Base-by-base conservation (phyloP, 2,329 filamentous ascomycete species). In the Penicillium palitans region DNA sequence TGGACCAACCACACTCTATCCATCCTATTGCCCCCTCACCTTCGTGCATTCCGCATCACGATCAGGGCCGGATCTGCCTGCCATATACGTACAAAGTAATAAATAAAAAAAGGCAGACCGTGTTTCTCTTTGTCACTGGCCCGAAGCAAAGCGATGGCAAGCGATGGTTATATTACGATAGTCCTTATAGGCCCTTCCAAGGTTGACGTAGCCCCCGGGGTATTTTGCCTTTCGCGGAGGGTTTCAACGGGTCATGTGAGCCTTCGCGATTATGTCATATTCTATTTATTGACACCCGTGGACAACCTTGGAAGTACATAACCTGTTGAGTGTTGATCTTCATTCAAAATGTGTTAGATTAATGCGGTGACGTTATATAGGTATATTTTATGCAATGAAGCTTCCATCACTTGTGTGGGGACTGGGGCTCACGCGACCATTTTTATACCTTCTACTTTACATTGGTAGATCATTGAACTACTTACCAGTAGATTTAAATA, bases 121-220 rank as follows among this genome's bases (percentile, higher is more conserved):
- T 53, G 57, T 69, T 69, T 69, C 61, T 66, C 59, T 72, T 68
- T 72, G 68, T 71, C 64, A 71, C 44, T 62, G 55, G 53, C 45
- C 70, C 71, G 71, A 67, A 50, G 67, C 51, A 64, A 74, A 72
- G 70, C 71, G 71, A 69, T 49, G 68, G 45, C 68, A 74, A 74
- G 71, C 71, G 70, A 54, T 51, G 49, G 55, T 63, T 59, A 45
- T 56, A 44, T 53, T 29, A 24, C 40, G 58, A 54, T 65, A 39
- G 51, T 60, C 57, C 60, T 61, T 39, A 37, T 13, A 31, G 54
- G 21, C 25, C 46, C 51, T 66, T 21, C 37, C 37, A 40, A 40
- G 9, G 37, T 40, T 64, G 58, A 62, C 61, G 61, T 63, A 62
- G 25, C 25, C 24, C 24, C 24, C 24, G 24, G 24, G 24, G 21